Base-by-base conservation (phyloP, 2,329 filamentous ascomycete genomes). In the Phoma sp. region DNA sequence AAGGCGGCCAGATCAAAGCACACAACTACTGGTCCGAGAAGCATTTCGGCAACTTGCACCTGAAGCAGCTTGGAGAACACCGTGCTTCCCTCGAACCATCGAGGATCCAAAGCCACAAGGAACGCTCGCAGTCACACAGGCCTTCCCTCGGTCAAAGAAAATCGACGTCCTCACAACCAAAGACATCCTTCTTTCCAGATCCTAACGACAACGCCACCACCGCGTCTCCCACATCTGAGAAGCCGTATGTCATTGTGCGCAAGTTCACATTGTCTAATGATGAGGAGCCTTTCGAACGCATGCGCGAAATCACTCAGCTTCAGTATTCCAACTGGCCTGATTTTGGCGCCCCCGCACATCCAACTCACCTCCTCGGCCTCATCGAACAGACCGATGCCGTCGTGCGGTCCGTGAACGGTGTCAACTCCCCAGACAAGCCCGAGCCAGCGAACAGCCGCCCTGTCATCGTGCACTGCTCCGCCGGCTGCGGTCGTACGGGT, bases 311-410 rank as follows among this genome's bases (percentile, higher is more conserved):
- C 57, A 97, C 93, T 0, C 95, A 99, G 65, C 80, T 99, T 12
- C 93, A 98, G 71, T 98, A 97, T 73, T 87, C 92, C 0, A 88
- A 89, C n/a, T 99, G 95, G 95, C 95, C 95, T 0, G 95, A 99
- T 69, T 97, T 98, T 74, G 95, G 95, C 17, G 89, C 92, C 0
- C 93, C 93, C 0, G 92, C 95, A 0, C 90, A 96, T 67, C 92
- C 95, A 1, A 86, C 87, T 5, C 92, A 98, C 67, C 82, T 99
- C 2, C 82, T 99, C 14, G 90, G 89, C 2, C 78, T 99, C 14
- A 90, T 98, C n/a, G 92, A 97, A 74, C 84, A 96, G 46, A 91
- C 89, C 65, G 95, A 92, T 87, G 83, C 89, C 82, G 78, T 88
- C 75, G 62, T 84, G 76, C 51, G 83, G 77, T 64, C 80, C 73